Evolutionary conservation across 495 filamentous ascomycete genomes (phyloP).

Genomic region (Lasiosphaeriaceae sp.): DNA sequence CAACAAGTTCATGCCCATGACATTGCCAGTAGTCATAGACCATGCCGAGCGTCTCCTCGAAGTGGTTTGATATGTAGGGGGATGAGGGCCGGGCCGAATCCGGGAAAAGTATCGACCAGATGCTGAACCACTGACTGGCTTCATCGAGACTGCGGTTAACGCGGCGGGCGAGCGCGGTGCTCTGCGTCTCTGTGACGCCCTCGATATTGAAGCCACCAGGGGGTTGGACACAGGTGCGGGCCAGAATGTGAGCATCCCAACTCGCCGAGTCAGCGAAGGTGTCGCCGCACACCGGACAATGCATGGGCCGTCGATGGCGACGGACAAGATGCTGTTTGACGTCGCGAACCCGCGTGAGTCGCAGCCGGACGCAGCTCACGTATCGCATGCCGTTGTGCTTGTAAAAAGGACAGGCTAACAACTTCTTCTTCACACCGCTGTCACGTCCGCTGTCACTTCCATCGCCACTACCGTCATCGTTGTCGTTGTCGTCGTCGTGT

Average conservation of each 20-base stretch:
- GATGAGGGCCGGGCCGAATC: no score
- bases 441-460: neutral
- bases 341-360: neutral
- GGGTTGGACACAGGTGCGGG: neutral
- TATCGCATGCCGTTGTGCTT: conserved; percentile 1
- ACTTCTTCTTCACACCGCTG: neutral
- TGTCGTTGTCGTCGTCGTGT: no score
- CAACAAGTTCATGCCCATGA: no score
- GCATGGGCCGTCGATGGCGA: neutral
- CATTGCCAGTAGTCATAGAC: no score
- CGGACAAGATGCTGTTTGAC: conserved; percentile 2
- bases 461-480: no score
- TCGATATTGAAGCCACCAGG: neutral
- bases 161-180: neutral
- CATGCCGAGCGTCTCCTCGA: no score
- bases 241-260: neutral
- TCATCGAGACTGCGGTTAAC: no score
- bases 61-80: no score
- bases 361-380: neutral
- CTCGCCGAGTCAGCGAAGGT: neutral
- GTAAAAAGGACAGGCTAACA: neutral
- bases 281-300: neutral
- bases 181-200: neutral
- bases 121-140: no score
- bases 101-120: no score